Evolutionary conservation across 495 filamentous ascomycete species (phyloP), one percentile per base, ranked within the genome.

Genomic region (Diplogelasinospora grovesii): DNA sequence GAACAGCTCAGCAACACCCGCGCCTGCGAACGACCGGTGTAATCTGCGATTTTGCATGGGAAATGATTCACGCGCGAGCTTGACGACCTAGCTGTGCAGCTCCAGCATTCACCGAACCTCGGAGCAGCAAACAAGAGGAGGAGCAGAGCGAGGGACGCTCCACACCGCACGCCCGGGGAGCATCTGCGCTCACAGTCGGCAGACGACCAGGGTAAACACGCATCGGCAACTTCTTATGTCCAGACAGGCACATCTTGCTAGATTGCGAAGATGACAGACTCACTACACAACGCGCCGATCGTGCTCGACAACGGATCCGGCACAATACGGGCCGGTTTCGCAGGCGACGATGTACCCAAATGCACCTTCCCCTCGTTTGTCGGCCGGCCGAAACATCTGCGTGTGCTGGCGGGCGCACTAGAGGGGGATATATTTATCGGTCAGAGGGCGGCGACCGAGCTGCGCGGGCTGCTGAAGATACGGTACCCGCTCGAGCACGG

Each of bases 251-350:
- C 13, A 19, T 8, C 15, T 21, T 19, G 13, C 3, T 14, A 20
- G 22, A 11, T 9, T n/a, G 27, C 39, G 16, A 46, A 32, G 14
- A 88, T 89, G 84, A 72, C 79, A 35, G 87, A 94, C 63, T 83
- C 81, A 46, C 81, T 95, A 38, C 89, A 90, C 70, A 97, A 97
- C 68, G 89, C 88, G 48, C 89, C 92, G 36, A 93, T 99, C 54
- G 93, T 99, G 52, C 84, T 99, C 51, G 93, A 97, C 79, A 99
- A 97, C 71, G 93, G 92, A 61, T 95, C 86, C 44, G 92, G 93
- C 28, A 99, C 92, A 2, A 97, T 99, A 53, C 79, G 94, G 57
- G 92, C 92, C 34, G 92, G 92, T 9, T 99, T 97, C 53, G 92
- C 93, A 14, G 92, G 93, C 37, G 88, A 95, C 51, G 93, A 97